Evolutionary conservation across 371 early-diverging fungal genomes (phyloP), one percentile per base, ranked within the genome.

Genomic region (Mortierella sp.): DNA sequence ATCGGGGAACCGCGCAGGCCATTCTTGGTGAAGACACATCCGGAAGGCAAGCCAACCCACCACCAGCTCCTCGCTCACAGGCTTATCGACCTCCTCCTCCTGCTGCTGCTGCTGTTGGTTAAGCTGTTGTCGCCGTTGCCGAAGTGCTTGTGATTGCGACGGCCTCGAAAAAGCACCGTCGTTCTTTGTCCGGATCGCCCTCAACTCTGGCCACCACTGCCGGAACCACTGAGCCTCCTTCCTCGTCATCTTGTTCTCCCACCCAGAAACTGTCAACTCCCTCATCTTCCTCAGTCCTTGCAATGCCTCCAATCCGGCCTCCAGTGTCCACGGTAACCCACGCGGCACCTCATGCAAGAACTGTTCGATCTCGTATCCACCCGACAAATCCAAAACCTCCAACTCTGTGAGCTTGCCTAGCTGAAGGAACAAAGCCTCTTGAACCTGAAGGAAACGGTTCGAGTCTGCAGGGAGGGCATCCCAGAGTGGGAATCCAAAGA

Each of bases 11-110:
- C 81, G 71, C 38, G 68, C 81, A 7, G 81, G 76, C 81, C 81
- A 80, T 27, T 80, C 81, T 32, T 80, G 76, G 11, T 76, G 65
- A 18, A 80, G 73, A 68, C 81, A 80, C 24, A 80, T 75, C 48
- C 73, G 44, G 35, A 80, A 80, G 41, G 81, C 81, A 21, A 80
- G 55, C 81, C 81, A 80, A 0, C 76, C 76, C 56, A 80, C 70
- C 14, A 72, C 72, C 29, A 54, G 60, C 4, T 65, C 75, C 41
- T 75, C 76, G 41, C 76, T 68, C 24, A 68, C 63, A 21, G 72
- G 76, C 51, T 71, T 80, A 3, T 41, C 21, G 24, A 6, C 63
- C 1, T 32, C 63, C 3, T 63, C 63, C 8, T 63, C 35, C 35
- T 63, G 35, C 18, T 18, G 63, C 18, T 27, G 60, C 29, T 14